Evolutionary conservation across 768 basidiomycete genomes (phyloP).

Genomic region (Phlebiopsis gigantea): DNA sequence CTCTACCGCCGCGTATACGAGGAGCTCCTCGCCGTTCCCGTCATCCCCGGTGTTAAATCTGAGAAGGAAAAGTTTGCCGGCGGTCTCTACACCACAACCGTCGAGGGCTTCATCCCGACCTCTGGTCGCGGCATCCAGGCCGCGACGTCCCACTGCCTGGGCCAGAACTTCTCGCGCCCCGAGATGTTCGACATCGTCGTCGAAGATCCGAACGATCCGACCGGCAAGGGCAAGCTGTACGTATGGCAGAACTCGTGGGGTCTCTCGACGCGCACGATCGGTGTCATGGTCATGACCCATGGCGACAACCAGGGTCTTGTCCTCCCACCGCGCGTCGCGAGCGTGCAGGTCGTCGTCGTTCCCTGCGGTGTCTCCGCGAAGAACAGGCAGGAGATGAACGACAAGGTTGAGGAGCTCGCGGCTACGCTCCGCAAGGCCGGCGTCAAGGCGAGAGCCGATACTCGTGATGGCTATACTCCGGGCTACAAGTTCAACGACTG

Average conservation of each 20-base stretch:
- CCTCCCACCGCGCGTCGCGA: slow-evolving; percentile 95
- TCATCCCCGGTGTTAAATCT: slow-evolving; percentile 94
- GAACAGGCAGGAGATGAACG: slow-evolving; percentile 68
- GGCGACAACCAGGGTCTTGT: slow-evolving; percentile 97
- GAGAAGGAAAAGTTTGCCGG: slow-evolving; percentile 99
- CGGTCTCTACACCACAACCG: slow-evolving; percentile 94
- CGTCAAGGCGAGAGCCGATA: slow-evolving; percentile 83
- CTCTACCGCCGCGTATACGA: slow-evolving; percentile 95
- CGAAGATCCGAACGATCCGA: slow-evolving; percentile 82
- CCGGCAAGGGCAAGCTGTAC: slow-evolving; percentile 61
- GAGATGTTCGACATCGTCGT: slow-evolving; percentile 99
- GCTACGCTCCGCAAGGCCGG: slow-evolving; percentile 65
- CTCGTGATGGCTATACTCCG: slow-evolving; percentile 94
- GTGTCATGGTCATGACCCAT: slow-evolving; percentile 99
- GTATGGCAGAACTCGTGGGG: slow-evolving; percentile 99
- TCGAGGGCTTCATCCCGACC: slow-evolving; percentile 97
- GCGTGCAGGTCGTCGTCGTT: slow-evolving; percentile 83
- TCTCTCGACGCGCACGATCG: slow-evolving; percentile 90
- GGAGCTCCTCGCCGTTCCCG: slow-evolving; percentile 95
- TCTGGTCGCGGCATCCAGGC: slow-evolving; percentile 97
- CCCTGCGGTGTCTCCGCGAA: slow-evolving; percentile 94
- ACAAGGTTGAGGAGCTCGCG: slow-evolving; percentile 74
- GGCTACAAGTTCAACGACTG: slow-evolving; percentile 99
- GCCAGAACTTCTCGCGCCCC: slow-evolving; percentile 94
- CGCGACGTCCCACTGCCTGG: slow-evolving; percentile 96